Percentiles rank a stretch among this genome's conserved stretches.
Conservation (phyloP, 2,329 filamentous ascomycete genomes). For the Aspergillus arachidicola region DNA sequence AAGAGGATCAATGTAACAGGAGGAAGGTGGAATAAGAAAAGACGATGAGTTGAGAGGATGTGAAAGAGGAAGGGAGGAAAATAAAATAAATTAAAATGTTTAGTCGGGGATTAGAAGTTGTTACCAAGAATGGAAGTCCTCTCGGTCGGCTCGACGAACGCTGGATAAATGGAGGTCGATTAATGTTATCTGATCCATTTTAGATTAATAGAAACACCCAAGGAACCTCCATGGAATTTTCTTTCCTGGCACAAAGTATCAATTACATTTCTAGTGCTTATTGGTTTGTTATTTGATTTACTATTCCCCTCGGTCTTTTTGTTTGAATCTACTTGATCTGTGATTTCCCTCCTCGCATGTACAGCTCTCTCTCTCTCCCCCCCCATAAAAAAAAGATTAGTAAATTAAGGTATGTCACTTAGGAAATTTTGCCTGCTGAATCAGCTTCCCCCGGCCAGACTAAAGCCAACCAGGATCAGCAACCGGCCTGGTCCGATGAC, state of each 20-base stretch:
- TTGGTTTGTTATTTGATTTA: no score
- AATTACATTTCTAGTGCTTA: no score
- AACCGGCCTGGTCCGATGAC: constrained; percentile 24
- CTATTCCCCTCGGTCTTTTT: no score
- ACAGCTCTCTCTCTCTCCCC: neutral
- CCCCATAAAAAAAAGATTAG: neutral
- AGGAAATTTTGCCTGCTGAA: constrained; percentile 11
- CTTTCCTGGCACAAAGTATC: no score
- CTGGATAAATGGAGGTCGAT: no score
- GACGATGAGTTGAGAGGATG: neutral
- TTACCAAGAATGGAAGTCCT: neutral
- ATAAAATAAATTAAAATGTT: constrained; percentile 11
- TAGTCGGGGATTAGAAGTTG: constrained; percentile 2
- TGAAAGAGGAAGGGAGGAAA: constrained; percentile 2
- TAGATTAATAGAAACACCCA: neutral
- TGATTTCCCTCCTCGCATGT: no score
- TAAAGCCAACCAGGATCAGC: constrained; percentile 6
- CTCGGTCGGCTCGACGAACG: neutral
- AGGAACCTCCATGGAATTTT: neutral
- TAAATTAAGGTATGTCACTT: no score
- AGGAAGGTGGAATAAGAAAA: neutral
- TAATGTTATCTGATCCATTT: constrained; percentile 1
- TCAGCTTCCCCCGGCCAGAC: constrained; percentile 19
- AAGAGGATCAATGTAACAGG: neutral
- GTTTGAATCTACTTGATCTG: neutral